A percentile compares a stretch with the other conserved stretches of the same genome.
Conservation (phyloP, 1,139 yeast species). For the Diutina pseudorugosa region DNA sequence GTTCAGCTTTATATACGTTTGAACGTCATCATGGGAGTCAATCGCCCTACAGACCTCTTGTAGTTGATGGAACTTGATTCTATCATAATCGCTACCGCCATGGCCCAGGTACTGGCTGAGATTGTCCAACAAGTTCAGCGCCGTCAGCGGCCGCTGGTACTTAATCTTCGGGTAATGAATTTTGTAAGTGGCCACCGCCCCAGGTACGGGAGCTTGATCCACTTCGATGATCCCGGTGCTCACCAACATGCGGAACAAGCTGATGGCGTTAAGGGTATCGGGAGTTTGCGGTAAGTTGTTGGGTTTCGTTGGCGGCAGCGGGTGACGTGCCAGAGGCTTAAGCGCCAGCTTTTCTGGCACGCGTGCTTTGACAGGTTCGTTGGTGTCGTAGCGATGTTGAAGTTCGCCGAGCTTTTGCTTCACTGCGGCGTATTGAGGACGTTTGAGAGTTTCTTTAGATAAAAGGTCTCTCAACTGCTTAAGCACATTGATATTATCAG, state of each 20-base stretch:
- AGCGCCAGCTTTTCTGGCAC: conserved; percentile 1
- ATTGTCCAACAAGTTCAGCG: not conserved
- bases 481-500: conserved; percentile 30
- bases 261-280: not conserved
- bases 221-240: not conserved
- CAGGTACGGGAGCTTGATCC: conserved; percentile 1
- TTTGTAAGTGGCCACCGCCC: conserved; percentile 3
- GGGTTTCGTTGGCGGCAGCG: not conserved
- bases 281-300: not conserved
- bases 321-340: not conserved
- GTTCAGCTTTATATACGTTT: conserved; percentile 25
- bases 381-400: not conserved
- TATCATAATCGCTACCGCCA: conserved; percentile 14
- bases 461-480: conserved; percentile 29
- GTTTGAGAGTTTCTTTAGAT: conserved; percentile 24
- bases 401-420: not conserved
- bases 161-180: conserved; percentile 1
- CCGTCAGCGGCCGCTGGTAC: not conserved
- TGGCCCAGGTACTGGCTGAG: conserved; percentile 11
- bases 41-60: conserved; percentile 10
- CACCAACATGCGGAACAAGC: conserved; percentile 2
- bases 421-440: conserved; percentile 15
- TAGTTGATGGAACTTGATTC: conserved; percentile 17
- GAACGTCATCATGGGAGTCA: conserved; percentile 13
- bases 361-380: not conserved